Evolutionary conservation across 176 grass and related monocot genomes (phyloP), one percentile per base, ranked within the genome.

Genomic region (Secale cereale): DNA sequence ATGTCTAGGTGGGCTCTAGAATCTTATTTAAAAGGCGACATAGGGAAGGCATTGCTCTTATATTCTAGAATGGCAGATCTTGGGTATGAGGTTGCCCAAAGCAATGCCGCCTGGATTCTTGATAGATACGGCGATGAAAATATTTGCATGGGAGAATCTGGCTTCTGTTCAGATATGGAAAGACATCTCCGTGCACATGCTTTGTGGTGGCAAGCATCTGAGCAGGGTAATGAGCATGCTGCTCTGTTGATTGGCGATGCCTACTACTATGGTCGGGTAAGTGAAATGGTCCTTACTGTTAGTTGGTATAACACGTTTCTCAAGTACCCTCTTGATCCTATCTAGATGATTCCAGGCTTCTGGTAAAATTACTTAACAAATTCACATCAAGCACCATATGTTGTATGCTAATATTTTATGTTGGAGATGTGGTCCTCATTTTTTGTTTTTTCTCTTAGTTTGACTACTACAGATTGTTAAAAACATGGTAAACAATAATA

Each of bases 181-280:
- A 95, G 92, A 66, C 94, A 97, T 87, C 86, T 96, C 33, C 94
- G 86, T 73, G 90, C 97, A 60, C 97, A 99, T 90, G 87, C 94
- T 86, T 81, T 99, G 56, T 99, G 97, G 97, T 99, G 97, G 97
- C 97, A 94, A 89, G 97, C 97, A 84, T 97, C 94, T 35, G 97
- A 99, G 87, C 97, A 99, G 90, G 97, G 97, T 77, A 99, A 99
- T 67, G 97, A 99, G 54, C 97, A 99, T 90, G 94, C 97, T 81
- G 94, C 97, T 85, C 88, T 97, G 88, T 87, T 99, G 77, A 99
- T 99, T 78, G 97, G 97, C 29, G 97, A 99, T 89, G 94, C 94
- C 60, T 99, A 99, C 89, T 99, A 99, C 86, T 99, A 97, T 89
- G 97, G 97, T 33, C 79, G 88, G 90, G 97, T 97, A 99, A 84